Base-by-base conservation (phyloP, 148 eudicot species). In the Agrostemma githago region DNA sequence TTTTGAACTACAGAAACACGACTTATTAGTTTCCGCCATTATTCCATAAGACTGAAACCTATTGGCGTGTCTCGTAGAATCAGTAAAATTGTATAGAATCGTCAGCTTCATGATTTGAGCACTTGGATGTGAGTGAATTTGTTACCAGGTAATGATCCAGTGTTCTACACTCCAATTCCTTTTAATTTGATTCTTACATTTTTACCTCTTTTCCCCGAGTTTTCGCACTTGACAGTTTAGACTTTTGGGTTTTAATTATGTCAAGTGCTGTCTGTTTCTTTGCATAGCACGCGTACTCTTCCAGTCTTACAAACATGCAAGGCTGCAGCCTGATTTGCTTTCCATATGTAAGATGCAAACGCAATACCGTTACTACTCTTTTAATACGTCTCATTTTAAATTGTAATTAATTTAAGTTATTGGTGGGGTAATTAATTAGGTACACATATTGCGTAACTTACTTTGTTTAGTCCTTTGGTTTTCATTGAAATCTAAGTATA, bases 71-170 rank as follows among this genome's bases (percentile, higher is more conserved):
- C 98, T 8, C 88, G 92, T 10, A 88, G 92, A 81, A 75, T 94
- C 59, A 88, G 97, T 76, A 91, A 91, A 80, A 89, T 94, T 80
- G 98, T 94, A 72, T 96, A 88, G 85, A 89, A 87, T 61, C 98
- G 85, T 85, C 83, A 89, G 81, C 88, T 88, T 77, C 98, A 97
- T 85, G 90, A 94, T 85, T 81, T 94, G 56, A 87, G 96, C 77
- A 80, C 74, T 77, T 88, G 82, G 98, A 94, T 75, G 96, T 94
- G 74, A 94, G 98, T 76, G 98, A 94, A 77, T 94, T 89, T 72
- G 85, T 94, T 58, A 91, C 96, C 4, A 94, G 89, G 98, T 94
- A 88, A 68, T 71, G 10, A n/a, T n/a, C 37, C 26, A 5, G 60
- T 14, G 39, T 69, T 10, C 2, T n/a, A n/a, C n/a, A n/a, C n/a